Base-by-base conservation (phyloP, 164 flowering plant species). In the Berberis thunbergii region DNA sequence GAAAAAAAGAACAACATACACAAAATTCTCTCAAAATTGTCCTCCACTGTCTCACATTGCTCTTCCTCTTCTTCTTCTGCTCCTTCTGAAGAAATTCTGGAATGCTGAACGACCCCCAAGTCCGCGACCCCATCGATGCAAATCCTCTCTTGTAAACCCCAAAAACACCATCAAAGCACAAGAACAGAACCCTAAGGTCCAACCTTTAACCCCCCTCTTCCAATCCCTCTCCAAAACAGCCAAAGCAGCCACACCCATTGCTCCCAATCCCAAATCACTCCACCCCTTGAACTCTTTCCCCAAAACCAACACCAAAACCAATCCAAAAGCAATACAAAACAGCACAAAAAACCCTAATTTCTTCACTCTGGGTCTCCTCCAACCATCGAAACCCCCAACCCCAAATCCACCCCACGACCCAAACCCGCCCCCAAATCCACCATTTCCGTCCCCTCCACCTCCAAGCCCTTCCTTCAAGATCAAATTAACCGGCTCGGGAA, bases 401-500 rank as follows among this genome's bases (percentile, higher is more conserved):
- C 48, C 67, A 56, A 77, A 70, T 10, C 78, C 72, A 46, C 54
- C 68, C 73, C 66, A 63, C 45, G 70, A 66, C 69, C 83, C 77
- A 1, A 69, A 72, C 1, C 75, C 73, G 8, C 86, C 81, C 0
- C 75, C 80, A 12, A 64, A 66, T 9, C 69, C 72, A 0, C 67
- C 80, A 3, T 76, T 52, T 3, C n/a, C n/a, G 55, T 26, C 55
- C 10, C 63, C 67, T 4, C 67, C 70, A 0, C 70, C 81, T 2
- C 76, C 76, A 4, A 67, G 63, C 6, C 74, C 64, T 62, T 81
- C 83, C 43, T 58, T 71, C n/a, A 80, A 5, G 7, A 86, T 46
- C 44, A 69, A 50, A 69, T 80, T 75, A 39, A 81, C 57, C 7
- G 89, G 87, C 43, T 73, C 82, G 0, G 93, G 89, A 44, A 84